Conservation (phyloP, 352 stramenopile genomes). For the Pythium pyrilobum region DNA sequence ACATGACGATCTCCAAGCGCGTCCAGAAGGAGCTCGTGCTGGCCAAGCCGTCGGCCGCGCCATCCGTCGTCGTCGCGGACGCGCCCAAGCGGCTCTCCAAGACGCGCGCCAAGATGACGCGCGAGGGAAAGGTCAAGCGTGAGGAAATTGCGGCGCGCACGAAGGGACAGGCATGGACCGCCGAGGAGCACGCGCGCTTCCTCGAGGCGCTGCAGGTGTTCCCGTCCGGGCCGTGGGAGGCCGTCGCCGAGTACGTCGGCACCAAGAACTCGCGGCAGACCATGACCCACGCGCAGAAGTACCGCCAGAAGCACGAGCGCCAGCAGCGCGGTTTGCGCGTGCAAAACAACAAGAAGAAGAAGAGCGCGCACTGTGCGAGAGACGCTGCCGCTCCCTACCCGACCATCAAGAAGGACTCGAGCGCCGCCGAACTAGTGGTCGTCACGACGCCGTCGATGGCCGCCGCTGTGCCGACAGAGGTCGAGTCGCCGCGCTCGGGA, state of each 20-base stretch:
- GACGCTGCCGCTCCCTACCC: background rate
- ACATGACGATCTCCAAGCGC: slow-evolving; percentile 28
- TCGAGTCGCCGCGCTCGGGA: slow-evolving; percentile 16
- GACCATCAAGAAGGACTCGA: slow-evolving; percentile 1
- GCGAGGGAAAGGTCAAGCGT: slow-evolving; percentile 11
- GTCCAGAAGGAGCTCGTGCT: slow-evolving; percentile 25
- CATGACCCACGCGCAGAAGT: slow-evolving; percentile 41
- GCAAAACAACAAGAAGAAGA: slow-evolving; percentile 6
- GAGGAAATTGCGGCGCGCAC: slow-evolving; percentile 15
- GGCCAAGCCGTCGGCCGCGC: slow-evolving; percentile 6
- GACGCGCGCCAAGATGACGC: slow-evolving; percentile 2
- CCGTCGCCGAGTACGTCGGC: slow-evolving; percentile 24
- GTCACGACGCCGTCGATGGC: background rate
- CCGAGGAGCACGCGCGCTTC: slow-evolving; percentile 27
- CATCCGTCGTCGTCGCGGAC: background rate
- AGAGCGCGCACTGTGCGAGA: background rate
- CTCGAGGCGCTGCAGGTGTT: slow-evolving; percentile 27
- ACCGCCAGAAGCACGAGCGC: slow-evolving; percentile 35
- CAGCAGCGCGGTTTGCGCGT: slow-evolving; percentile 25
- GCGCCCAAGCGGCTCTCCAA: slow-evolving; percentile 15
- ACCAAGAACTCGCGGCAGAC: slow-evolving; percentile 29
- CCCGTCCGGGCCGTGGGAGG: slow-evolving; percentile 26
- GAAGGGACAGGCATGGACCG: slow-evolving; percentile 24
- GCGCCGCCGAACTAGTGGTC: background rate
- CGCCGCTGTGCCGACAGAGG: background rate